Evolutionary conservation across 2,329 filamentous ascomycete species (phyloP), one percentile per base, ranked within the genome.

Genomic region (Aspergillus glaucus): DNA sequence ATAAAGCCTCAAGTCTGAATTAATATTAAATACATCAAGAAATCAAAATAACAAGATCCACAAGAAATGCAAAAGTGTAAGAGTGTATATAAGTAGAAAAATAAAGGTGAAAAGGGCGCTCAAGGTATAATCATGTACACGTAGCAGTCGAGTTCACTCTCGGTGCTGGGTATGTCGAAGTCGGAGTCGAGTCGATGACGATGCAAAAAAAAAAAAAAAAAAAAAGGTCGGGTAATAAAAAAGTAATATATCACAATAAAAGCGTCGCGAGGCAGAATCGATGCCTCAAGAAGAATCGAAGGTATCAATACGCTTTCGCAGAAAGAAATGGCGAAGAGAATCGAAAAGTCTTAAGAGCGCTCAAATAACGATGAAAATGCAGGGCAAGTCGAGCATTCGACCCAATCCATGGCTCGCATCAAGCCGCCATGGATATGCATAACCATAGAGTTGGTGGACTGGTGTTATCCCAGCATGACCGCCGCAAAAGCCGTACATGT

Each of bases 401-500:
- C 26, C 26, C 8, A 10, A 12, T 30, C 26, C 26, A 30, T 12
- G 26, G 26, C 26, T 4, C 9, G 26, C 26, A 12, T 12, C 26
- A 30, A 30, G 26, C 26, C 26, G 26, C 26, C 26, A 30, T 30
- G 24, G 24, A 36, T n/a, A 15, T 15, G 34, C 14, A 36, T 36
- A 36, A n/a, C 14, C 34, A 14, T 37, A n/a, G 34, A 30, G 9
- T 30, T 12, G 26, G 26, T 28, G 8, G 9, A 12, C 26, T 6
- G 3, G 34, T n/a, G 42, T 60, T 54, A 70, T 26, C 68, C 68
- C 43, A 70, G 50, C 66, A 68, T 69, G 37, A 69, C 62, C 6
- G 68, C 68, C 17, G 67, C 63, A 39, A 70, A 48, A 6, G 66
- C 63, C 37, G 68, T 70, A 46, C 62, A 69, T 21, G 66, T 68